Conservation (phyloP, 768 basidiomycete species). For the Hydnum rufescens region DNA sequence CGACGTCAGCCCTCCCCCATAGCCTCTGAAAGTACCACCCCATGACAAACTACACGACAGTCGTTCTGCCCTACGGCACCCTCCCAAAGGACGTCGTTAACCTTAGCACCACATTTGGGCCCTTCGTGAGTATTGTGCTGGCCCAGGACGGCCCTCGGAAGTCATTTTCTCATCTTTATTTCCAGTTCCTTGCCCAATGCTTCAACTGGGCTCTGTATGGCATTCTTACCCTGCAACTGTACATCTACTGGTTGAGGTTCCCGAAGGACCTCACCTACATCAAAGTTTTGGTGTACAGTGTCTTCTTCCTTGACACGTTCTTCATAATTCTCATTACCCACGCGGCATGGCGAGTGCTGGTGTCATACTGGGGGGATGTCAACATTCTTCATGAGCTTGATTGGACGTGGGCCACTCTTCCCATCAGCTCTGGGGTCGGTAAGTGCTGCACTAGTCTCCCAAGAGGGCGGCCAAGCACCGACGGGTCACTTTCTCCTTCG, state of each 20-base stretch:
- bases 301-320: slow-evolving; percentile 7
- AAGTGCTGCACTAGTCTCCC: neutral
- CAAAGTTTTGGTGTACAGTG: slow-evolving; percentile 6
- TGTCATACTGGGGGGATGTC: slow-evolving; percentile 6
- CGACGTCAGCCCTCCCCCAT: too few relatives aligned
- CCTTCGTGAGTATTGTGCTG: neutral
- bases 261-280: slow-evolving; percentile 4
- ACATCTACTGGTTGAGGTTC: slow-evolving; percentile 9
- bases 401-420: slow-evolving; percentile 9
- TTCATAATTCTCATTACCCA: slow-evolving; percentile 6
- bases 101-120: neutral
- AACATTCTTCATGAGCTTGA: slow-evolving; percentile 4
- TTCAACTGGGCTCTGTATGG: slow-evolving; percentile 10
- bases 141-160: neutral
- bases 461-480: neutral
- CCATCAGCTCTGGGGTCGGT: slow-evolving; percentile 5
- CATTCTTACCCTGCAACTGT: slow-evolving; percentile 8
- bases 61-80: neutral
- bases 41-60: neutral
- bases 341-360: slow-evolving; percentile 7
- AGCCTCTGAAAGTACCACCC: too few relatives aligned
- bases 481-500: neutral
- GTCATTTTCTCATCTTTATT: neutral
- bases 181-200: slow-evolving; percentile 7
- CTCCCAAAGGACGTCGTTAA: neutral